A percentile compares a stretch with the other conserved stretches of the same genome.
These are phyloP conservation scores for Rhizophora mangle DNA, from an alignment of 345 rosid species.

Conservation along the genomic window DNA sequence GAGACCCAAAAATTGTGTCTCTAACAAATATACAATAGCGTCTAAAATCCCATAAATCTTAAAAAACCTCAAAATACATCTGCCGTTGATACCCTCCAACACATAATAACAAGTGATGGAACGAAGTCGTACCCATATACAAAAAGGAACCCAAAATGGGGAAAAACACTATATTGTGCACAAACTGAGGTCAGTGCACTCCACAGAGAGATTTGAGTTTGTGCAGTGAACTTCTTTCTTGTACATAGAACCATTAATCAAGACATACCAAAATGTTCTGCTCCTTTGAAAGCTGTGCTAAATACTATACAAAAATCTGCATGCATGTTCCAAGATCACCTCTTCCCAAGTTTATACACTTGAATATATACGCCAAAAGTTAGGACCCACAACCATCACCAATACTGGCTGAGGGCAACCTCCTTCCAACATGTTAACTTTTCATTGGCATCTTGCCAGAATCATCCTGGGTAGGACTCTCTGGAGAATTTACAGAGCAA, in stretches of 20 bases:
- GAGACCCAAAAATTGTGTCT: slow-evolving; percentile 1
- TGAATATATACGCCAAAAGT: slow-evolving; percentile 32
- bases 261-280: slow-evolving; percentile 18
- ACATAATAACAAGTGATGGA: slow-evolving; percentile 17
- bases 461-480: slow-evolving; percentile 23
- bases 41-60: slow-evolving; percentile 11
- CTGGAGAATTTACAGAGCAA: slow-evolving; percentile 25
- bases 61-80: slow-evolving; percentile 5
- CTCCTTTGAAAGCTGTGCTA: slow-evolving; percentile 8
- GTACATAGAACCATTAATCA: slow-evolving; percentile 2
- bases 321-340: slow-evolving; percentile 27
- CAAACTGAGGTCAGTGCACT: slow-evolving; percentile 14
- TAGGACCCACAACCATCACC: slow-evolving; percentile 24
- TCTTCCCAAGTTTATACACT: slow-evolving; percentile 42
- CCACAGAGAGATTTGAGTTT: slow-evolving; percentile 8
- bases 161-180: slow-evolving; percentile 16
- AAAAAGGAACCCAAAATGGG: slow-evolving; percentile 1
- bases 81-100: slow-evolving; percentile 3
- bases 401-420: slow-evolving; percentile 16
- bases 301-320: slow-evolving; percentile 36
- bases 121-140: slow-evolving; percentile 3
- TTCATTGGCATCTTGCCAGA: slow-evolving; percentile 13
- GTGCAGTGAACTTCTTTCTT: slow-evolving; percentile 3
- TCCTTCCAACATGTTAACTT: slow-evolving; percentile 21
- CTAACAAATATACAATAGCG: slow-evolving; percentile 30